Evolutionary conservation across 1,284 basidiomycete species (phyloP).

Genomic region (Trametes versicolor): DNA sequence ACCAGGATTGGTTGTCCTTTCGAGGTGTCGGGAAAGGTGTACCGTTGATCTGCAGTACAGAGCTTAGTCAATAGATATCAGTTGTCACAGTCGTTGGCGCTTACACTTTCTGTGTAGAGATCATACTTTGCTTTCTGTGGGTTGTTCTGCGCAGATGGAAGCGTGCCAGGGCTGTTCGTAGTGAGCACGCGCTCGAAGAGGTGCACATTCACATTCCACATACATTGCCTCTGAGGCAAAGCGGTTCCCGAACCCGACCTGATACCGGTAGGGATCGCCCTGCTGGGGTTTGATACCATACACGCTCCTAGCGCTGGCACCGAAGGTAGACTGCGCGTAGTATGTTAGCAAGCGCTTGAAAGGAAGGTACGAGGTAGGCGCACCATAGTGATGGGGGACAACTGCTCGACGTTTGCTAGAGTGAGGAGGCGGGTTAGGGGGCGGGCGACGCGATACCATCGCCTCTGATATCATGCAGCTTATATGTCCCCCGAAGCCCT

Average conservation of each 20-base stretch:
- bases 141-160: constrained; percentile 65
- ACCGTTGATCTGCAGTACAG: constrained; percentile 59
- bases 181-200: not conserved
- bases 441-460: not conserved
- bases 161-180: constrained; percentile 56
- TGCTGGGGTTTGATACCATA: constrained; percentile 52
- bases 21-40: constrained; percentile 68
- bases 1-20: constrained; percentile 56
- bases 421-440: not conserved
- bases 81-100: constrained; percentile 25
- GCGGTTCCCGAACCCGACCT: constrained; percentile 62
- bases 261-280: constrained; percentile 66
- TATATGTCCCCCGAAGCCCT: constrained; percentile 1
- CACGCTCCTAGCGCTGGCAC: constrained; percentile 35
- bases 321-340: constrained; percentile 23
- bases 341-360: not conserved
- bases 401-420: not conserved
- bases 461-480: not conserved
- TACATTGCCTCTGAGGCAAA: constrained; percentile 65
- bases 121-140: constrained; percentile 72
- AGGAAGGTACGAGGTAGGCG: not conserved
- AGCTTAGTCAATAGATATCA: not conserved
- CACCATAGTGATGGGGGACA: constrained; percentile 8
- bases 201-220: constrained; percentile 32
- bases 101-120: constrained; percentile 66